A percentile compares a stretch with the other conserved stretches of the same genome.
Conservation (phyloP, 2,329 filamentous ascomycete species). For the Exophiala xenobiotica region DNA sequence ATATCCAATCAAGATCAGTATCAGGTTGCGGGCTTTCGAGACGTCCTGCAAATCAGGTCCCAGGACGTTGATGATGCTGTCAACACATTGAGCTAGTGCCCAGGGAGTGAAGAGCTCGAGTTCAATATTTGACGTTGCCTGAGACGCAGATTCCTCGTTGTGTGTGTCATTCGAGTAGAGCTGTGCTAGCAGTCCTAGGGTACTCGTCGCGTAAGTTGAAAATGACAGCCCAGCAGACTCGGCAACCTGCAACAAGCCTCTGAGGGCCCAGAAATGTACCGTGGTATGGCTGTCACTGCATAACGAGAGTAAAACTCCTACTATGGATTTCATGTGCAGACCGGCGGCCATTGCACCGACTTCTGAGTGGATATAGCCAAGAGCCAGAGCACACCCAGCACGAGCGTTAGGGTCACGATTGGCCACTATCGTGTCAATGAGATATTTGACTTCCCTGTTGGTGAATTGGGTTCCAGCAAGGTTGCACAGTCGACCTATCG, state of each 20-base stretch:
- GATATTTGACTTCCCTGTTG: constrained; percentile 80
- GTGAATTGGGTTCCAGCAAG: constrained; percentile 85
- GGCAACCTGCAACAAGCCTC: constrained; percentile 80
- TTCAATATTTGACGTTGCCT: constrained; percentile 86
- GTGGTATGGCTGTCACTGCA: constrained; percentile 93
- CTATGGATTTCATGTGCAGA: constrained; percentile 92
- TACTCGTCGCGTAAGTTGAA: constrained; percentile 83
- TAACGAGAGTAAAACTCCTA: constrained; percentile 97
- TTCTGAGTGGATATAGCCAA: constrained; percentile 91
- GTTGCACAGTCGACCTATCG: constrained; percentile 80
- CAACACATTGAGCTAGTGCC: constrained; percentile 81
- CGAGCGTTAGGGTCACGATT: constrained; percentile 91
- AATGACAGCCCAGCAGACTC: constrained; percentile 93
- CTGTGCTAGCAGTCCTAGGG: constrained; percentile 89
- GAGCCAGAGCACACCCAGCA: constrained; percentile 88
- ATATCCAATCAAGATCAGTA: constrained; percentile 79
- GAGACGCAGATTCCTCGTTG: constrained; percentile 75
- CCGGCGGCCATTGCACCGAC: constrained; percentile 97
- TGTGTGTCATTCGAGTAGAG: constrained; percentile 90
- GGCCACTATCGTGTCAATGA: constrained; percentile 90
- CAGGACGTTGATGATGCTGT: constrained; percentile 94
- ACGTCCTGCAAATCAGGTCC: constrained; percentile 94
- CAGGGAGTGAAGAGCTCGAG: constrained; percentile 78
- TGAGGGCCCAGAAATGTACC: constrained; percentile 94
- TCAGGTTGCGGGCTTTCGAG: constrained; percentile 85